phyloP scores from a whole-genome alignment of 2,329 filamentous ascomycete species.

The Pseudocercospora crystallina region DNA sequence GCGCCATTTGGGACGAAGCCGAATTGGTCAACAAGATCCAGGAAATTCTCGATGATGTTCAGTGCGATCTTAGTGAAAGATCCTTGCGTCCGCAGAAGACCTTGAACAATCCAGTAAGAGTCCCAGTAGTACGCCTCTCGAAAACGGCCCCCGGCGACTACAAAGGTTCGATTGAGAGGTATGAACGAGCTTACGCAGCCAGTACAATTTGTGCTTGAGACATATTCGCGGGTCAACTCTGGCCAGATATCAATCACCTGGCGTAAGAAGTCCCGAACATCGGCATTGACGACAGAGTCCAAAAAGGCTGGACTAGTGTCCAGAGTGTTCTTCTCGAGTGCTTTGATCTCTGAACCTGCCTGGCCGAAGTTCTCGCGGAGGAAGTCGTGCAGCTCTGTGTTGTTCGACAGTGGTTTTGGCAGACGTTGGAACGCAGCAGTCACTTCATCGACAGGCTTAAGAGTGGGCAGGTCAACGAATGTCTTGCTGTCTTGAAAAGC shows the following conservation, averaged over 20 bases:
- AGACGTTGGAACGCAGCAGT: slow-evolving; percentile 61
- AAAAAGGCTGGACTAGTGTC: slow-evolving; percentile 60
- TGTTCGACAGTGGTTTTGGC: slow-evolving; percentile 61
- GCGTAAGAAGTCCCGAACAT: slow-evolving; percentile 59
- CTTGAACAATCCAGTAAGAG: slow-evolving; percentile 52
- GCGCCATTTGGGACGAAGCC: slow-evolving; percentile 69
- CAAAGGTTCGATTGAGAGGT: slow-evolving; percentile 65
- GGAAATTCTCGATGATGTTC: slow-evolving; percentile 69
- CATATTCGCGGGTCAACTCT: slow-evolving; percentile 62
- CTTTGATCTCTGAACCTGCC: slow-evolving; percentile 62
- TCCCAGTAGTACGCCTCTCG: slow-evolving; percentile 63
- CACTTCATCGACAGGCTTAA: slow-evolving; percentile 59
- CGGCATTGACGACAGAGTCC: slow-evolving; percentile 55
- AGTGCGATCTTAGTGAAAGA: slow-evolving; percentile 62
- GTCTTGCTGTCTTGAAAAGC: slow-evolving; percentile 70
- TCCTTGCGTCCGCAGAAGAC: slow-evolving; percentile 63
- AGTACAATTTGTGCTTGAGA: slow-evolving; percentile 54
- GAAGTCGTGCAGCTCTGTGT: slow-evolving; percentile 62
- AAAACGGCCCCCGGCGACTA: slow-evolving; percentile 71
- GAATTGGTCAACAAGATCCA: slow-evolving; percentile 63
- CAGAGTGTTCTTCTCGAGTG: slow-evolving; percentile 54
- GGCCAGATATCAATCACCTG: slow-evolving; percentile 71
- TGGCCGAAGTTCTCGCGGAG: slow-evolving; percentile 63
- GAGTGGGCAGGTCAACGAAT: slow-evolving; percentile 65
- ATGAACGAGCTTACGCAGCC: slow-evolving; percentile 66